Base-by-base conservation (phyloP, 2,329 filamentous ascomycete genomes). In the Fonsecaea multimorphosa region DNA sequence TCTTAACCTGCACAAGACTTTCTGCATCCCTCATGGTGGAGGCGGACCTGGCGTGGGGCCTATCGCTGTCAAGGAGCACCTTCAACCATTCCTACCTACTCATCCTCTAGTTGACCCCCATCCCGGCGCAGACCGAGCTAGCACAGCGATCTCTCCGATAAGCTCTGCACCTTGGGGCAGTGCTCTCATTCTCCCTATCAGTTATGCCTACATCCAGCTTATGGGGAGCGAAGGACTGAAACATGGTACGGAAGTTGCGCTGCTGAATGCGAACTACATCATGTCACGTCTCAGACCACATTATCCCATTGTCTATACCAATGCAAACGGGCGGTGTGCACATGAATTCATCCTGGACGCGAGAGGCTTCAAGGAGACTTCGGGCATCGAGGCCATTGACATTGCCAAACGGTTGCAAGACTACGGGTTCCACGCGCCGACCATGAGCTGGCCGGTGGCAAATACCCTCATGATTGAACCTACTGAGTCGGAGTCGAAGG, bases 401-500 rank as follows among this genome's bases (percentile, higher is more conserved):
- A 91, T 98, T 70, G 94, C 94, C 74, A 98, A 98, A 85, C 91
- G 94, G 69, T 87, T 98, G 22, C 93, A 97, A 79, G 94, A 98
- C 77, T 98, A 96, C 76, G 94, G 94, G 49, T 98, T 98, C 86
- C 94, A 98, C 79, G 91, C 93, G 1, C 94, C 94, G 0, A 98
- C 94, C 60, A 97, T 98, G 94, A 93, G 89, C 76, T 97, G 92
- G 91, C 94, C 94, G 1, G 93, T 98, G 1, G 86, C 92, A 59
- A 96, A 96, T 80, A 97, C 94, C 0, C 87, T 98, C 52, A 98
- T 98, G 94, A 96, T 98, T 71, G 94, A 98, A 82, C 94, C 94
- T 1, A 98, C 94, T 0, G 94, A 97, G 81, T 93, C 90, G 14
- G 94, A 98, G 83, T 91, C 87, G 79, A 93, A 95, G 78, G 90